Base-by-base conservation (phyloP, 2,329 filamentous ascomycete genomes). In the Trichoderma koningii region DNA sequence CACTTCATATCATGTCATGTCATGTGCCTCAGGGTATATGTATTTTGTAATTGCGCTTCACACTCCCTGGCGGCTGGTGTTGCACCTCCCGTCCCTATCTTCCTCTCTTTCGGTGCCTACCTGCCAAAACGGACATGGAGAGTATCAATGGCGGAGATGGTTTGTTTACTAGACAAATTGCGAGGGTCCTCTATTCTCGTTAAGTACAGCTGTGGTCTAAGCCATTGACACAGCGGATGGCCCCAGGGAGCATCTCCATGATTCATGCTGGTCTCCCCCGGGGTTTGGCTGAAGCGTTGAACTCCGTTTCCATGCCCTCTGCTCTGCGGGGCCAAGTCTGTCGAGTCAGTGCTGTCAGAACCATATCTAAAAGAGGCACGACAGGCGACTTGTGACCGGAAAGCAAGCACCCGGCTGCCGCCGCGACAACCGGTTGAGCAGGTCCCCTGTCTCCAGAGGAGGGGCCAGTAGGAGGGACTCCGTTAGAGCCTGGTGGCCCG, bases 311-410 rank as follows among this genome's bases (percentile, higher is more conserved):
- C 42, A 12, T 52, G 19, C n/a, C 26, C 17, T 44, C 7, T 30
- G 30, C 30, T 30, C 7, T 53, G 63, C 48, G 55, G 55, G 63
- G 50, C 41, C 34, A n/a, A 47, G 30, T 50, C 9, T 30, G 41
- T 53, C 50, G 63, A 65, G 56, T 65, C 56, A 65, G 48, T 38
- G 23, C 30, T 55, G 55, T 61, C 55, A 65, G 56, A 65, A 65
- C 63, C 28, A 55, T 65, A 65, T 65, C 63, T 65, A 61, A 65
- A 65, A 61, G 28, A 61, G 56, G 56, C 50, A 53, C 48, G 56
- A 48, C 63, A 53, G 19, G 59, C 50, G 59, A 55, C 59, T 62
- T 50, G 41, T 55, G 47, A 19, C 48, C 59, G 50, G 59, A 62
- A 55, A 44, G 41, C 50, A 62, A 38, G 48, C 28, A 50, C 41